Percentiles rank a stretch among this genome's conserved stretches.
Conservation (phyloP, 106 monocot species). For the Apostasia shenzhenica region DNA sequence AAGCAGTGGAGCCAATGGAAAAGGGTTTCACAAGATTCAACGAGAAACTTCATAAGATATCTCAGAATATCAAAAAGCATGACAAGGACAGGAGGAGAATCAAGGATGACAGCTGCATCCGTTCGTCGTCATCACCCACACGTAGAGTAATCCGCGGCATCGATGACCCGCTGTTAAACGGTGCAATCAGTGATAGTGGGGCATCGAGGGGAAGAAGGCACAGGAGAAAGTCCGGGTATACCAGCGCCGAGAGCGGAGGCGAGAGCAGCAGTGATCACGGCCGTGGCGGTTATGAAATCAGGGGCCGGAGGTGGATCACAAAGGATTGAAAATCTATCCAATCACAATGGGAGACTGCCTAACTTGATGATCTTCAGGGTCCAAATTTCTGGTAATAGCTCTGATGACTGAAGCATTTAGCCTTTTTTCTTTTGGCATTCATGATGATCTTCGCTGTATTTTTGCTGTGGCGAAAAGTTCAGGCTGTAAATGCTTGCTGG, state of each 20-base stretch:
- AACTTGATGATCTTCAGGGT: too few relatives aligned
- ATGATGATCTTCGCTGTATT: too few relatives aligned
- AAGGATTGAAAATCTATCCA: conserved; percentile 32
- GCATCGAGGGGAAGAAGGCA: conserved; percentile 29
- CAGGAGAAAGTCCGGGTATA: conserved; percentile 54
- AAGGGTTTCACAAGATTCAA: conserved; percentile 78
- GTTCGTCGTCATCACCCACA: conserved; percentile 32
- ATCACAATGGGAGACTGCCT: neutral
- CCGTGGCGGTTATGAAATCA: conserved; percentile 44
- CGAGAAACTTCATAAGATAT: conserved; percentile 87
- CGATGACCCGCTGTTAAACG: conserved; percentile 74
- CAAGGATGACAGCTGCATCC: conserved; percentile 83
- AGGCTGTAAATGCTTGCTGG: too few relatives aligned
- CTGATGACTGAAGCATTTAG: too few relatives aligned
- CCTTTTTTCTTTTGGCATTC: too few relatives aligned
- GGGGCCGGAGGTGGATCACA: conserved; percentile 63
- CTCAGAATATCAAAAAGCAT: conserved; percentile 81
- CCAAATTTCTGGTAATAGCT: too few relatives aligned
- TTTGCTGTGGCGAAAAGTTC: too few relatives aligned
- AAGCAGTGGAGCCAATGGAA: conserved; percentile 92
- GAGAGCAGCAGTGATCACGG: conserved; percentile 78
- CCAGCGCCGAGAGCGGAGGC: conserved; percentile 73
- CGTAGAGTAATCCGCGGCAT: conserved; percentile 67
- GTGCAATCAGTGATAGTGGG: conserved; percentile 47
- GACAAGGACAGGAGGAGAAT: conserved; percentile 57